Conservation (phyloP, 805 yeast genomes). For the Candida hungchunana region DNA sequence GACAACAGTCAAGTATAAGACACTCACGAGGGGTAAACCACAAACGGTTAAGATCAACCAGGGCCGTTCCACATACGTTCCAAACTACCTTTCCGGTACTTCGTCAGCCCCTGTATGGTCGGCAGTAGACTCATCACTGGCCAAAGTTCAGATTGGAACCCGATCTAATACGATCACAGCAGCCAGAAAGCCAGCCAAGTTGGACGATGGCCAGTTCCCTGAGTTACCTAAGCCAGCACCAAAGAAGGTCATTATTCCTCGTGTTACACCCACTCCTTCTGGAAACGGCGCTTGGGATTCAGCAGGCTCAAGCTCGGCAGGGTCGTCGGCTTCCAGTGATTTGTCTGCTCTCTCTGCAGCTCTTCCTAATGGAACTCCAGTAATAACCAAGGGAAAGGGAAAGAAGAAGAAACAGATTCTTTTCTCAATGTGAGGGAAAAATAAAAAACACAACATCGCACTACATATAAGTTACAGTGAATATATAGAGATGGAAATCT, state of each 20-base stretch:
- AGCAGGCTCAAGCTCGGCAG: constrained; percentile 14
- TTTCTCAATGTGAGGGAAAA: constrained; percentile 45
- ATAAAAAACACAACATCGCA: too few relatives aligned
- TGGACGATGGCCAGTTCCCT: constrained; percentile 41
- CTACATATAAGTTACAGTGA: too few relatives aligned
- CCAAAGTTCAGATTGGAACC: too few relatives aligned
- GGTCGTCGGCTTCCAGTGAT: constrained; percentile 9
- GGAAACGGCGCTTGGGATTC: constrained; percentile 35
- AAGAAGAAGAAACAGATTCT: constrained; percentile 51
- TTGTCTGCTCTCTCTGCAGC: constrained; percentile 20
- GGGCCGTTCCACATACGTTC: constrained; percentile 22
- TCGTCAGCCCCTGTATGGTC: constrained; percentile 17
- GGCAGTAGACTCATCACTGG: too few relatives aligned
- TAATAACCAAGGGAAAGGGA: constrained; percentile 28
- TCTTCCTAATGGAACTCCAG: constrained; percentile 19
- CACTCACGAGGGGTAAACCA: constrained; percentile 11
- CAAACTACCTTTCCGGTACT: constrained; percentile 27
- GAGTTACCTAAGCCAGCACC: constrained; percentile 38
- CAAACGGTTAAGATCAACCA: constrained; percentile 14
- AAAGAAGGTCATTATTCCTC: constrained; percentile 46
- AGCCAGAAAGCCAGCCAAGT: constrained; percentile 15
- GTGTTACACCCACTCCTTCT: constrained; percentile 50
- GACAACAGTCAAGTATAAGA: constrained; percentile 20
- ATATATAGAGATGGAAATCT: too few relatives aligned
- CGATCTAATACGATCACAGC: constrained; percentile 1